These are phyloP conservation scores for Ceratopteris richardii DNA, from an alignment of 75 land plant species.

Conservation along the genomic window DNA sequence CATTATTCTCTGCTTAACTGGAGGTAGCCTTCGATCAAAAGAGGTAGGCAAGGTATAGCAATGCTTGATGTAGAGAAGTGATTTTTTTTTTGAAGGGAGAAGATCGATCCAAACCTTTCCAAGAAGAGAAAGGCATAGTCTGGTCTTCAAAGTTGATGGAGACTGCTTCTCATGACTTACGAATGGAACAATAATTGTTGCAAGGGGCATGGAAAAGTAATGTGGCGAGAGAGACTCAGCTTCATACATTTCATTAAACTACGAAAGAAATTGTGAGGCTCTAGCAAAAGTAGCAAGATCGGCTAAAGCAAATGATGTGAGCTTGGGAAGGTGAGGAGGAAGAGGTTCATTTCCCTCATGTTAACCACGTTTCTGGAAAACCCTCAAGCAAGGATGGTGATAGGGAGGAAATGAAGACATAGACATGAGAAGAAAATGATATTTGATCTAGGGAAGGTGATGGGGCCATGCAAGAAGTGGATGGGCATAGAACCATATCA, in stretches of 20 bases:
- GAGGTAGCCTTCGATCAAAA: too few relatives aligned
- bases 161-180: constrained; percentile 65
- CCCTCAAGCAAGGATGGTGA: too few relatives aligned
- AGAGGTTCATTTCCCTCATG: constrained; percentile 11
- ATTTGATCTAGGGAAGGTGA: constrained; percentile 10
- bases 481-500: too few relatives aligned
- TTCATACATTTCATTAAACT: constrained; percentile 89
- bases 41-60: too few relatives aligned
- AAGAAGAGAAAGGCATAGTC: constrained; percentile 78
- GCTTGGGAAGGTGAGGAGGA: constrained; percentile 83
- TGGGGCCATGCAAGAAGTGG: constrained; percentile 11
- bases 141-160: constrained; percentile 75
- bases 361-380: too few relatives aligned
- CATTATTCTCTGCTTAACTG: too few relatives aligned
- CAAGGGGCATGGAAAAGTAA: constrained; percentile 91
- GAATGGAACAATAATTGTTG: constrained; percentile 63
- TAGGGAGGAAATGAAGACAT: too few relatives aligned
- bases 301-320: constrained; percentile 74
- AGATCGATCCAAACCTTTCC: too few relatives aligned
- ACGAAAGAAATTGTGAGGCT: constrained; percentile 79
- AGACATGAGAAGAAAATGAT: neutral
- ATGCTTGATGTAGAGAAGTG: too few relatives aligned
- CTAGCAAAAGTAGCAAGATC: constrained; percentile 88
- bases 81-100: too few relatives aligned
- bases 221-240: constrained; percentile 88